Evolutionary conservation across 2,329 filamentous ascomycete species (phyloP).

Genomic region (Sclerotinia nivalis): DNA sequence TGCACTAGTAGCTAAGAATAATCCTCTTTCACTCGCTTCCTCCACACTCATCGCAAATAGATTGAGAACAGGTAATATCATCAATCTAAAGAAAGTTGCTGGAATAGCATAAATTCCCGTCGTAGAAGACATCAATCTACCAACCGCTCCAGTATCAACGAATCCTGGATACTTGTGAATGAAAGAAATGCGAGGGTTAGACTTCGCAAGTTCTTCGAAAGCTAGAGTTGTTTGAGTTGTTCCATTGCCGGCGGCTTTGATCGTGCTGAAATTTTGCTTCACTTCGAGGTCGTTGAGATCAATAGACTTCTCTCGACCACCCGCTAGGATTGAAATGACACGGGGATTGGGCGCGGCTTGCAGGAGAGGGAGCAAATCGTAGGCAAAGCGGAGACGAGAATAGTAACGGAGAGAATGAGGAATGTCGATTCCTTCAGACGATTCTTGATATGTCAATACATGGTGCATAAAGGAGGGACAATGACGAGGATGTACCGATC

Average conservation of each 20-base stretch:
- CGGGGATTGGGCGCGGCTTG: slow-evolving; percentile 48
- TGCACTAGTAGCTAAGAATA: slow-evolving; percentile 44
- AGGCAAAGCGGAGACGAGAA: slow-evolving; percentile 56
- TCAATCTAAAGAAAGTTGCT: slow-evolving; percentile 28
- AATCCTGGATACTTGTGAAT: slow-evolving; percentile 45
- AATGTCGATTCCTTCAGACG: slow-evolving; percentile 56
- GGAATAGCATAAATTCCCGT: slow-evolving; percentile 33
- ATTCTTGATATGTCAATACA: slow-evolving; percentile 46
- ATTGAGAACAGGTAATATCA: slow-evolving; percentile 39
- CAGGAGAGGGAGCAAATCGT: slow-evolving; percentile 59
- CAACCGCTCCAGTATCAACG: slow-evolving; percentile 40
- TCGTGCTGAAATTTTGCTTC: slow-evolving; percentile 42
- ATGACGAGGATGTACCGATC: slow-evolving; percentile 31
- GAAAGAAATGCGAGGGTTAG: slow-evolving; percentile 47
- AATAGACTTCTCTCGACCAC: slow-evolving; percentile 53
- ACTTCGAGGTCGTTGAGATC: slow-evolving; percentile 48
- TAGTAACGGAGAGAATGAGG: slow-evolving; percentile 57
- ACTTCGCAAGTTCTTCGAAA: slow-evolving; percentile 51
- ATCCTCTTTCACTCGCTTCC: slow-evolving; percentile 45
- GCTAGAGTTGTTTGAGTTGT: slow-evolving; percentile 54
- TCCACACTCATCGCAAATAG: slow-evolving; percentile 37
- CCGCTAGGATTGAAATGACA: slow-evolving; percentile 56
- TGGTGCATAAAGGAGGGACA: background rate
- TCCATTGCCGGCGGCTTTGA: slow-evolving; percentile 48
- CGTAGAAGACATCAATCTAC: slow-evolving; percentile 32